A percentile compares a stretch with the other conserved stretches of the same genome.
phyloP scores from a whole-genome alignment of 139 green algal species.

The Auxenochlorella pyrenoidosa region DNA sequence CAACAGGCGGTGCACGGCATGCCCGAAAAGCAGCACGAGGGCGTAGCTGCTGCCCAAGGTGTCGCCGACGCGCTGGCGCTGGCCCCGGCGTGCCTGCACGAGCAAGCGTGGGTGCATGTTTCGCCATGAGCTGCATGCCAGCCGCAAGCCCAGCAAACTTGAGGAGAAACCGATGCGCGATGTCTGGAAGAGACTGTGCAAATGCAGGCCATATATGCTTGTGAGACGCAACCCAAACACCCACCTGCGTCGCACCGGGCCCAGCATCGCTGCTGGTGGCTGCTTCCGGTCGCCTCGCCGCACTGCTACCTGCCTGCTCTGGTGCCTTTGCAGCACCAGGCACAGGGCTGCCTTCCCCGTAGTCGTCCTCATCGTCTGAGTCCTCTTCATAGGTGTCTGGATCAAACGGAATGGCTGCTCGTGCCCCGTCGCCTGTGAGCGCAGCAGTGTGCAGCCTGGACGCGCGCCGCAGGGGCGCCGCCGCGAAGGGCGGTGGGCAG shows the following conservation, averaged over 20 bases:
- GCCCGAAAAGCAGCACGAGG: constrained; percentile 34
- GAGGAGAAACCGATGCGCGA: too few relatives aligned
- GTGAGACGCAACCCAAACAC: too few relatives aligned
- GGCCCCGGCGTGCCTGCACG: not conserved
- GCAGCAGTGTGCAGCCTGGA: not conserved
- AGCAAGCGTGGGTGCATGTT: not conserved
- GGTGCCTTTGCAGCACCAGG: not conserved
- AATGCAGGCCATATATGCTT: too few relatives aligned
- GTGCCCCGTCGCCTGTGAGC: not conserved
- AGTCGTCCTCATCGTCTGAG: not conserved
- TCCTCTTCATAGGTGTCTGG: not conserved
- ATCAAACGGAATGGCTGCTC: not conserved
- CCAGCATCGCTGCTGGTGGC: not conserved
- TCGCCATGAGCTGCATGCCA: too few relatives aligned
- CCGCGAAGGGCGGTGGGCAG: not conserved
- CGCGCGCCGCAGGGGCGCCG: not conserved
- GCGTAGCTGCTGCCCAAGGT: not conserved
- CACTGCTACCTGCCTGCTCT: not conserved
- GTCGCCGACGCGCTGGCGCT: not conserved
- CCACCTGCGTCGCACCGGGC: not conserved
- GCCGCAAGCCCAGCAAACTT: too few relatives aligned
- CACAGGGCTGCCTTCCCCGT: not conserved
- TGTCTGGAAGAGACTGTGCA: too few relatives aligned
- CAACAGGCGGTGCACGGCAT: constrained; percentile 19
- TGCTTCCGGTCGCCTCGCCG: not conserved